Percentiles rank a stretch among this genome's conserved stretches.
phyloP scores from a whole-genome alignment of 768 basidiomycete species.

The Krasilnikovozyma curviuscula region DNA sequence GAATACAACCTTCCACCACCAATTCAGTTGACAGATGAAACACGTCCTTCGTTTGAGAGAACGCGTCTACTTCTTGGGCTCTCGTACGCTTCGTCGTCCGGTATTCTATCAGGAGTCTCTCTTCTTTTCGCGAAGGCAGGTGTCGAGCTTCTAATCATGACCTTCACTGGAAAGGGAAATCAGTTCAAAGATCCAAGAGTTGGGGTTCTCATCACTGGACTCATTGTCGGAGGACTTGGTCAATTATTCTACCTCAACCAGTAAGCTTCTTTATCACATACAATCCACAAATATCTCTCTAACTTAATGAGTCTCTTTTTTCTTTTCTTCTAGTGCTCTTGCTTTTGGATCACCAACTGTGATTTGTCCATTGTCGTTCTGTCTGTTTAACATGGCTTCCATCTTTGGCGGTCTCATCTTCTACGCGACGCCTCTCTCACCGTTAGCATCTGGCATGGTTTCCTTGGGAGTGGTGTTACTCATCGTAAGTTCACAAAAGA shows the following conservation, averaged over 20 bases:
- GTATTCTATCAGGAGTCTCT: slow-evolving; percentile 79
- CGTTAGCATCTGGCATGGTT: too few species aligned
- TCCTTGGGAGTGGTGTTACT: too few species aligned
- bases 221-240: slow-evolving; percentile 7
- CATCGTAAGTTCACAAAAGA: too few species aligned
- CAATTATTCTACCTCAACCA: slow-evolving; percentile 12
- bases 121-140: slow-evolving; percentile 84
- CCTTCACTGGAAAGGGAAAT: slow-evolving; percentile 31
- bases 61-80: slow-evolving; percentile 40
- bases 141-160: slow-evolving; percentile 66
- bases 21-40: slow-evolving; percentile 8
- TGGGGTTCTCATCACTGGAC: neutral
- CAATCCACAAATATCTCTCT: too few species aligned
- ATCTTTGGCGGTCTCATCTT: slow-evolving; percentile 57
- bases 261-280: too few species aligned
- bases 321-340: too few species aligned
- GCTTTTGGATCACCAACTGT: slow-evolving; percentile 8
- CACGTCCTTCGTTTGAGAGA: slow-evolving; percentile 4
- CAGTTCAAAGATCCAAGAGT: slow-evolving; percentile 4
- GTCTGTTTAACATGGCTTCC: slow-evolving; percentile 81
- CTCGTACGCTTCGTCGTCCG: slow-evolving; percentile 70
- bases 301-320: too few species aligned
- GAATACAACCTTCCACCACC: slow-evolving; percentile 32
- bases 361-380: slow-evolving; percentile 54
- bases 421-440: too few species aligned